Evolutionary conservation across 345 rosid species (phyloP), one percentile per base, ranked within the genome.

Genomic region (Anacardium occidentale): DNA sequence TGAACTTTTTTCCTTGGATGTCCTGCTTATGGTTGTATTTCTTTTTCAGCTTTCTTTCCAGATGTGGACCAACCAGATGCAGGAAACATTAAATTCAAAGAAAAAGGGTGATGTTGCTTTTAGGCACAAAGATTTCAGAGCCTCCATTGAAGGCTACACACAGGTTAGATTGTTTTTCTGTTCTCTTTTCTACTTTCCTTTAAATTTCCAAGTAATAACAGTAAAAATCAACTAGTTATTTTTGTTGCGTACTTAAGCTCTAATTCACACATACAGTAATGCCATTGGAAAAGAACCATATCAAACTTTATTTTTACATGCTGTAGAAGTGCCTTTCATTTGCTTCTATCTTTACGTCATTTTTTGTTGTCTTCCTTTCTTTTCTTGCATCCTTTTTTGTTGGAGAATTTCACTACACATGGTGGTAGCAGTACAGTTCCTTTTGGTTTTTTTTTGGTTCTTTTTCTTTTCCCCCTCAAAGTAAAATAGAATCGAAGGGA

Each of bases 1-100:
- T 32, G 29, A 66, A 61, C 13, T 1, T 69, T 51, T 8, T 12
- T 18, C 24, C 9, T 67, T 4, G 1, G 58, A 7, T 60, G 48
- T 70, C 51, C 51, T 26, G n/a, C 47, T 76, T 20, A 55, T 54
- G 29, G 11, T 70, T 69, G 45, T 59, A 76, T 54, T 45, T 47
- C 68, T 79, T 29, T 56, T 79, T 84, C 86, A 93, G 97, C 87
- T 93, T 29, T 93, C 97, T 20, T 91, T 91, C 81, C 84, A 89
- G 75, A 84, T 87, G 91, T 91, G 92, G 95, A 91, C 97, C 66
- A 82, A 84, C 78, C 90, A 91, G 69, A 89, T 89, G 97, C 93
- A 91, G 76, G 98, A 91, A 69, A 92, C 93, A 6, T 80, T 89
- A 71, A 79, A 82, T 76, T 89, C 87, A n/a, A 91, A 87, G 91